Evolutionary conservation across 805 yeast genomes (phyloP).

Genomic region (Candida adriatica): DNA sequence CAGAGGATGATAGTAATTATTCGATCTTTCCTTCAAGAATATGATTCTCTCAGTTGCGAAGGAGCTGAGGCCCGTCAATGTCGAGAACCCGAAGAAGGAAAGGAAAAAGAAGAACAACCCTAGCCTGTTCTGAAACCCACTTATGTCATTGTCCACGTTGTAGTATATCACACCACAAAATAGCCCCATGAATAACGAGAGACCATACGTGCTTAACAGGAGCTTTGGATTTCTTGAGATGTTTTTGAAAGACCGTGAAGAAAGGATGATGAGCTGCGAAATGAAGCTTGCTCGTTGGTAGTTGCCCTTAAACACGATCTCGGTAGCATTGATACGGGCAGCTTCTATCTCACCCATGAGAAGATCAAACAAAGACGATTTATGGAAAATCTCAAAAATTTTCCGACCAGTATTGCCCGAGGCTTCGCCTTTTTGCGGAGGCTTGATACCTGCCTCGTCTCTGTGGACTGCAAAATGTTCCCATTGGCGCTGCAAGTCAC

Average conservation of each 20-base stretch:
- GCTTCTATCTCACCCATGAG: slow-evolving; percentile 27
- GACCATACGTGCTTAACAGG: slow-evolving; percentile 74
- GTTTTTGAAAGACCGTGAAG: slow-evolving; percentile 86
- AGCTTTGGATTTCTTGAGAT: slow-evolving; percentile 87
- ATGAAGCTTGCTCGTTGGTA: slow-evolving; percentile 43
- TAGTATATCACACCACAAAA: slow-evolving; percentile 86
- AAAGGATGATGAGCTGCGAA: slow-evolving; percentile 65
- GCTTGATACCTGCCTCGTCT: slow-evolving; percentile 41
- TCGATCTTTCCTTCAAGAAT: slow-evolving; percentile 88
- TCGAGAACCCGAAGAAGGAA: slow-evolving; percentile 89
- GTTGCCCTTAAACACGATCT: slow-evolving; percentile 19
- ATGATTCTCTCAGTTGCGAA: slow-evolving; percentile 85
- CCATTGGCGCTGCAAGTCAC: slow-evolving; percentile 75
- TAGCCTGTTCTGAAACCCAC: slow-evolving; percentile 93
- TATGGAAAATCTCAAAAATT: slow-evolving; percentile 26
- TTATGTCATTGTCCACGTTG: slow-evolving; percentile 77
- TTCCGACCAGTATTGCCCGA: slow-evolving; percentile 7
- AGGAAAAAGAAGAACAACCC: slow-evolving; percentile 89
- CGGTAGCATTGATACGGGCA: slow-evolving; percentile 16
- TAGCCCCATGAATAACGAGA: slow-evolving; percentile 69
- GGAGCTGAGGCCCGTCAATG: slow-evolving; percentile 85
- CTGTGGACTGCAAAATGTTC: slow-evolving; percentile 78
- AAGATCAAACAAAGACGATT: slow-evolving; percentile 26
- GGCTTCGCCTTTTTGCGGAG: slow-evolving; percentile 6
- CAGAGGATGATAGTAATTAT: slow-evolving; percentile 84